Conservation (phyloP, 768 basidiomycete genomes). For the Boletus pseudopeckii region DNA sequence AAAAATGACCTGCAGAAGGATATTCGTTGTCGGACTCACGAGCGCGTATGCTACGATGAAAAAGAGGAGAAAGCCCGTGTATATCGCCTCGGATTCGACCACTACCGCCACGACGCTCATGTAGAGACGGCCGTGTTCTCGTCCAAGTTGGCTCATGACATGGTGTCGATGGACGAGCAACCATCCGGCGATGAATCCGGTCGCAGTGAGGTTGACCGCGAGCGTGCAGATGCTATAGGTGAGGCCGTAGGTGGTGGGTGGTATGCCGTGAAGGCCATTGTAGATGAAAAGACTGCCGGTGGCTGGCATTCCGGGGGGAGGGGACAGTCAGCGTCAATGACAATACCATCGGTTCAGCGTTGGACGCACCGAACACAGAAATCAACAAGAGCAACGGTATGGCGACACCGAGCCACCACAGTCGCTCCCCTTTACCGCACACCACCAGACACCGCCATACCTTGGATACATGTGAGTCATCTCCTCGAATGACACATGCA, state of each 20-base stretch:
- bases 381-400: too few relatives aligned
- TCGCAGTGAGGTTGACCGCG: constrained; percentile 28
- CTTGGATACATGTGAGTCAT: too few relatives aligned
- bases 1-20: constrained; percentile 29
- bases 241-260: constrained; percentile 8
- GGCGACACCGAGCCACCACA: too few relatives aligned
- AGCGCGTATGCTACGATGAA: constrained; percentile 42
- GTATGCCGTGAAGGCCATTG: background rate
- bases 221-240: constrained; percentile 26
- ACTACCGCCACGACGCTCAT: constrained; percentile 37
- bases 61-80: constrained; percentile 38
- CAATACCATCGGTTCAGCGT: too few relatives aligned
- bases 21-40: constrained; percentile 38
- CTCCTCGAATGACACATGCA: too few relatives aligned
- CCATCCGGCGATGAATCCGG: constrained; percentile 28
- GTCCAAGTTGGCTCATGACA: constrained; percentile 28
- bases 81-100: constrained; percentile 44
- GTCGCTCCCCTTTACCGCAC: too few relatives aligned
- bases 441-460: too few relatives aligned
- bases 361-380: too few relatives aligned
- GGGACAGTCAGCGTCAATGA: too few relatives aligned
- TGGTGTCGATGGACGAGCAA: constrained; percentile 22
- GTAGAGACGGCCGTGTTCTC: constrained; percentile 36
- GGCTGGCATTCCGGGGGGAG: background rate
- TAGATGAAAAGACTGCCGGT: constrained; percentile 28